Percentiles rank a stretch among this genome's conserved stretches.
phyloP scores from a whole-genome alignment of 495 filamentous ascomycete genomes.

The Acidomyces sp. region DNA sequence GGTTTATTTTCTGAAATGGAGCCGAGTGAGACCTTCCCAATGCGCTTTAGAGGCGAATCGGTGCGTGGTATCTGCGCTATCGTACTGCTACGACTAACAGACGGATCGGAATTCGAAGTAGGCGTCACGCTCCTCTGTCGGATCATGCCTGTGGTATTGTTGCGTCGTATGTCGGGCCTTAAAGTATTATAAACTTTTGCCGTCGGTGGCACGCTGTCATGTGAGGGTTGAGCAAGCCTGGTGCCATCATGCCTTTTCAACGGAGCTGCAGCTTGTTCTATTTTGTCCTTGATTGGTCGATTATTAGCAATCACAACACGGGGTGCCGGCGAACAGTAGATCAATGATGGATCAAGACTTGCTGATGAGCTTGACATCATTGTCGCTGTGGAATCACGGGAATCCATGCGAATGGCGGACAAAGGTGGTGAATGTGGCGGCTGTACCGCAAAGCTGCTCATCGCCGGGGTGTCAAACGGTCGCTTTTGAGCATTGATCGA shows the following conservation, averaged over 20 bases:
- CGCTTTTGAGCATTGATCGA: slow-evolving; percentile 7
- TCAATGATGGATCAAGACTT: slow-evolving; percentile 15
- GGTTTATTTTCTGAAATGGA: slow-evolving; percentile 26
- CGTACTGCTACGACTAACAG: slow-evolving; percentile 3
- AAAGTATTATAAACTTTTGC: slow-evolving; percentile 9
- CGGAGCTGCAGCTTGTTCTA: not conserved
- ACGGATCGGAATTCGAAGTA: slow-evolving; percentile 3
- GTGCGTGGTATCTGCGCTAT: slow-evolving; percentile 11
- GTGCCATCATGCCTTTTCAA: slow-evolving; percentile 4
- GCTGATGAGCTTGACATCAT: not conserved
- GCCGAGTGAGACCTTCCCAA: slow-evolving; percentile 11
- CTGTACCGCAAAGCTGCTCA: slow-evolving; percentile 17
- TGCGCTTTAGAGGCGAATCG: slow-evolving; percentile 22
- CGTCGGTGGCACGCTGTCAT: slow-evolving; percentile 1
- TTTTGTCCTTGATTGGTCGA: not conserved
- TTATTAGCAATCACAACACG: slow-evolving; percentile 1
- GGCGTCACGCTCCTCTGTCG: slow-evolving; percentile 14
- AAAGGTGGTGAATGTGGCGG: slow-evolving; percentile 3
- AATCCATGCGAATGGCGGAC: not conserved
- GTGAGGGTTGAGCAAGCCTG: not conserved
- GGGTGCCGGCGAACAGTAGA: slow-evolving; percentile 17
- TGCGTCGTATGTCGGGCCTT: slow-evolving; percentile 23
- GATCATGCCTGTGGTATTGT: slow-evolving; percentile 27
- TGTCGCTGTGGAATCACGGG: not conserved
- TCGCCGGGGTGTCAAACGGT: slow-evolving; percentile 15